phyloP scores from a whole-genome alignment of 495 filamentous ascomycete genomes.

The Melanomma pulvis-pyrius region DNA sequence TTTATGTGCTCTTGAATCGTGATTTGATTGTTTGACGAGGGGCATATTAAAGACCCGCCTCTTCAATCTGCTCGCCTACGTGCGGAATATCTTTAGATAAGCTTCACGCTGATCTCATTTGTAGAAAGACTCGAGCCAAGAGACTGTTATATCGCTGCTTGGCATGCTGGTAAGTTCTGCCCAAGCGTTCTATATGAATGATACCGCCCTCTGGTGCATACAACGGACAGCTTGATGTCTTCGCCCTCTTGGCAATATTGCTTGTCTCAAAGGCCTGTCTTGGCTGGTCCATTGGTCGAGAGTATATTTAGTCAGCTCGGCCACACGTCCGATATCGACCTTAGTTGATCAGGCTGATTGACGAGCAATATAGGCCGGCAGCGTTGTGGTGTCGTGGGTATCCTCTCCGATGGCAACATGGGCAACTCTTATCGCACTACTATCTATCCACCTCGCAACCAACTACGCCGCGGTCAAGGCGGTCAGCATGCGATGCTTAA shows the following conservation, averaged over 20 bases:
- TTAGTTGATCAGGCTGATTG: slow-evolving; percentile 26
- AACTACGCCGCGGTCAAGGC: slow-evolving; percentile 86
- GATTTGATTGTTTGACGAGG: slow-evolving; percentile 4
- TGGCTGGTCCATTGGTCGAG: background rate
- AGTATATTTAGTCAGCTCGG: background rate
- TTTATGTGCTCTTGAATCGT: background rate
- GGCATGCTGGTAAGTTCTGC: slow-evolving; percentile 74
- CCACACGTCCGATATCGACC: background rate
- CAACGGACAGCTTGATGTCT: background rate
- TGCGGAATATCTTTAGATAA: slow-evolving; percentile 14
- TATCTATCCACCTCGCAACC: slow-evolving; percentile 72
- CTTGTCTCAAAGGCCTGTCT: background rate
- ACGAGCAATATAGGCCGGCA: slow-evolving; percentile 62
- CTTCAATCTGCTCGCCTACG: slow-evolving; percentile 22
- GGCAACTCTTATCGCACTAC: slow-evolving; percentile 69
- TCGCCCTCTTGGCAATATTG: background rate
- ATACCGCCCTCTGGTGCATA: background rate
- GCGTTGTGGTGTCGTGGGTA: slow-evolving; percentile 74
- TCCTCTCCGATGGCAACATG: slow-evolving; percentile 73
- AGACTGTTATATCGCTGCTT: slow-evolving; percentile 87
- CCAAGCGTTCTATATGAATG: background rate
- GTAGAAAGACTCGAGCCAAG: slow-evolving; percentile 91
- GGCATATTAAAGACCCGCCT: background rate
- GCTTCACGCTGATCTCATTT: slow-evolving; percentile 29
- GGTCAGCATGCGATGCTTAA: slow-evolving; percentile 83